phyloP scores from a whole-genome alignment of 129 eudicot species.

The Ambrosia artemisiifolia region DNA sequence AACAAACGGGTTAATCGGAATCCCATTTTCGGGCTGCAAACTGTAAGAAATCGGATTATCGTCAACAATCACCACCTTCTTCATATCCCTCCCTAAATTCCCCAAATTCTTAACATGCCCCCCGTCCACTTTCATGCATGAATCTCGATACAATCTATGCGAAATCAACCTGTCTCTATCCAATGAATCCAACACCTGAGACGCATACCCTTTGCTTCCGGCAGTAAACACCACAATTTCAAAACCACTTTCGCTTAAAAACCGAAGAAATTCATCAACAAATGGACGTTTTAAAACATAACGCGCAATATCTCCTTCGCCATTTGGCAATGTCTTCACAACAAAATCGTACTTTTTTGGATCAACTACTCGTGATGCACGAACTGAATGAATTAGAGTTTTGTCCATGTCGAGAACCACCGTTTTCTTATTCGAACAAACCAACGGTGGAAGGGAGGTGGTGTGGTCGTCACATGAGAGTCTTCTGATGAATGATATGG shows the following conservation, averaged over 20 bases:
- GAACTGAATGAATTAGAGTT: slow-evolving; percentile 61
- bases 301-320: too few relatives aligned
- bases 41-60: slow-evolving; percentile 76
- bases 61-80: slow-evolving; percentile 64
- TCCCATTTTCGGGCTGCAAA: slow-evolving; percentile 70
- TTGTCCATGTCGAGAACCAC: slow-evolving; percentile 47
- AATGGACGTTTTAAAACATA: too few relatives aligned
- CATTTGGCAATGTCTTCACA: slow-evolving; percentile 35
- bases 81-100: slow-evolving; percentile 59
- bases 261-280: too few relatives aligned
- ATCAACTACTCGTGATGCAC: slow-evolving; percentile 29
- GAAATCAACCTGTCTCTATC: slow-evolving; percentile 50
- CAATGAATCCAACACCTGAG: slow-evolving; percentile 51
- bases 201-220: slow-evolving; percentile 72
- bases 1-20: slow-evolving; percentile 56
- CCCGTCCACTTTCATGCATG: slow-evolving; percentile 68
- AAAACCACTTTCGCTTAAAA: slow-evolving; percentile 13
- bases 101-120: slow-evolving; percentile 69
- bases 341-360: slow-evolving; percentile 61
- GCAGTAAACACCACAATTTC: slow-evolving; percentile 86
- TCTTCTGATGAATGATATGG: slow-evolving; percentile 46
- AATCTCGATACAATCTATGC: slow-evolving; percentile 64
- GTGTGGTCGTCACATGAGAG: slow-evolving; percentile 9
- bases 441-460: slow-evolving; percentile 44
- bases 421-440: slow-evolving; percentile 20